Evolutionary conservation across 352 stramenopile genomes (phyloP), one percentile per base, ranked within the genome.

Genomic region (Globisporangium parvum): DNA sequence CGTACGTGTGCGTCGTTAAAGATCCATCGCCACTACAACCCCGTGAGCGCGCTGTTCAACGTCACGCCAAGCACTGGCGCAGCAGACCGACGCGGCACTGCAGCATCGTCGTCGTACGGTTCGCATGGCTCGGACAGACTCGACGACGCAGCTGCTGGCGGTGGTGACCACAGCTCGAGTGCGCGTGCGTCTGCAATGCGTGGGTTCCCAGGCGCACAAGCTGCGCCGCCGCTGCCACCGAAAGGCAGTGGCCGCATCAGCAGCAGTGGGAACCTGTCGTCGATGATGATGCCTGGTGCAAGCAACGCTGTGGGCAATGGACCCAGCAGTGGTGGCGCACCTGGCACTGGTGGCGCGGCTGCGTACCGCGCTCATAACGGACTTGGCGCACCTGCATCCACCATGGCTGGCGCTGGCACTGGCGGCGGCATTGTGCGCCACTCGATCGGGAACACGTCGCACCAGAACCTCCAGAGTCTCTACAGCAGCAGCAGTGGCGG

Each of bases 1-100:
- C 79, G 85, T 12, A 85, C 81, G 18, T 95, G 85, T 62, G 66
- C 71, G n/a, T 91, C 82, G 4, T 61, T 95, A 24, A 84, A 88
- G 61, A 93, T 95, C 47, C 80, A 93, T 44, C 74, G 76, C 1
- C 73, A 95, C 54, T 69, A 77, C 26, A 85, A 71, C 47, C 39
- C 80, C 1, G 62, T 65, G 9, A 92, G 73, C 47, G 67, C 77
- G 10, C 65, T 93, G 0, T 95, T 95, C 63, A 84, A 72, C 6
- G 85, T 92, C 31, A 59, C 52, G n/a, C 58, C 67, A n/a, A 31
- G 42, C 12, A 44, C 24, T 6, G n/a, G 39, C 21, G 45, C 23
- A 18, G 15, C 9, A 17, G 39, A 44, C 15, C 39, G 39, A 9
- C 39, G 39, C 14, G 39, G 15, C 1, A 44, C 39, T 20, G 39